Percentiles rank a stretch among this genome's conserved stretches.
Evolutionary conservation across 192 early-diverging fungal species (phyloP).

Genomic region (Coemansia sp.): DNA sequence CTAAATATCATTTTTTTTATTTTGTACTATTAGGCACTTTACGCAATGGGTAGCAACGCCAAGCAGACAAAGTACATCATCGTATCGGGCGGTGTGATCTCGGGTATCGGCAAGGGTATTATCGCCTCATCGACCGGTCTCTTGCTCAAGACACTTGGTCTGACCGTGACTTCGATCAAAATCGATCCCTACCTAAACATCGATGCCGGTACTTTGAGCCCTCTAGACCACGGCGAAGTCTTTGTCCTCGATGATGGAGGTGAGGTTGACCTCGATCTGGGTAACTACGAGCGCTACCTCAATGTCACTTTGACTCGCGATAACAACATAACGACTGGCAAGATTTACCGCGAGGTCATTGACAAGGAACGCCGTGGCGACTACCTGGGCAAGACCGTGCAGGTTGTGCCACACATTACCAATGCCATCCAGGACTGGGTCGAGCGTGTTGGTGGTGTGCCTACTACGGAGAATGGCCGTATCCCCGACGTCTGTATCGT

Average conservation of each 20-base stretch:
- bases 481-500: slow-evolving; percentile 96
- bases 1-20: slow-evolving; percentile 5
- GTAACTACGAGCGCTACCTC: slow-evolving; percentile 99
- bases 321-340: slow-evolving; percentile 99
- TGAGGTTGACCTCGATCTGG: slow-evolving; percentile 98
- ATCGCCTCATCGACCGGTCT: slow-evolving; percentile 98
- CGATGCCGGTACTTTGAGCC: slow-evolving; percentile 95
- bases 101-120: slow-evolving; percentile 98
- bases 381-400: slow-evolving; percentile 98
- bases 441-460: slow-evolving; percentile 88
- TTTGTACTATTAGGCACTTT: slow-evolving; percentile 6
- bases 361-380: slow-evolving; percentile 93
- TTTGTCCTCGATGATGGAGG: slow-evolving; percentile 98
- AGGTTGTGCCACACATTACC: slow-evolving; percentile 98
- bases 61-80: slow-evolving; percentile 89
- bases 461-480: slow-evolving; percentile 71
- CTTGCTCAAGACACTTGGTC: slow-evolving; percentile 87
- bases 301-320: slow-evolving; percentile 89
- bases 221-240: slow-evolving; percentile 98
- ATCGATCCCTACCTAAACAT: slow-evolving; percentile 99
- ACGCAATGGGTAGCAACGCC: slow-evolving; percentile 21
- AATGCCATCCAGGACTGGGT: slow-evolving; percentile 98
- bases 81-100: slow-evolving; percentile 98
- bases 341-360: slow-evolving; percentile 96
- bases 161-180: slow-evolving; percentile 96